These are phyloP conservation scores for Sphagnum contortum DNA, from an alignment of 225 moss, liverwort and hornwort genomes.

Conservation along the genomic window DNA sequence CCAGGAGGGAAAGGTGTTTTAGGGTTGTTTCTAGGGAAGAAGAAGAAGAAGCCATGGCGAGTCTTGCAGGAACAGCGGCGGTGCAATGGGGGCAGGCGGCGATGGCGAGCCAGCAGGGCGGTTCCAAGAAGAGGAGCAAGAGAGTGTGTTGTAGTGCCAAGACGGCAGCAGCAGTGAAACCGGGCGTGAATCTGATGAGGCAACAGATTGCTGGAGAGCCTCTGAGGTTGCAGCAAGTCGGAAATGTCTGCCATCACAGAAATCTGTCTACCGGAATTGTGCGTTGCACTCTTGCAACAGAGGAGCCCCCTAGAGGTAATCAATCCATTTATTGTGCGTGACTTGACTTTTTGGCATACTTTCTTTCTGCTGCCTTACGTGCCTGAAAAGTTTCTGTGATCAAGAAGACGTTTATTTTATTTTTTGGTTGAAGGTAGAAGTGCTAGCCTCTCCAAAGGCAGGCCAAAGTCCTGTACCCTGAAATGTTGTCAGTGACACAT, in stretches of 20 bases:
- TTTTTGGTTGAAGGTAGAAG: not conserved
- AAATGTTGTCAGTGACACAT: not conserved
- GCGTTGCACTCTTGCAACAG: conserved; percentile 38
- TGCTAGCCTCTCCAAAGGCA: not conserved
- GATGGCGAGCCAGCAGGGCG: not conserved
- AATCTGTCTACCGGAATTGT: conserved; percentile 5
- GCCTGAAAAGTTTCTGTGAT: not conserved
- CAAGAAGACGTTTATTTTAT: not conserved
- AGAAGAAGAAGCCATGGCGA: conserved; percentile 9
- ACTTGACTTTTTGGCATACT: not conserved
- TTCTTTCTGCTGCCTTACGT: not conserved
- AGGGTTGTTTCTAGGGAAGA: too few species aligned
- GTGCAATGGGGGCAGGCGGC: conserved; percentile 6
- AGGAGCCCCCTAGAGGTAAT: conserved; percentile 38
- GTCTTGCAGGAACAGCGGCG: conserved; percentile 8
- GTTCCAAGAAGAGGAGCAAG: conserved; percentile 1
- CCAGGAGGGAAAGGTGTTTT: too few species aligned
- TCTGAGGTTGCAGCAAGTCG: conserved; percentile 5
- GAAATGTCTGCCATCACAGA: not conserved
- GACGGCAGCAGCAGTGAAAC: not conserved
- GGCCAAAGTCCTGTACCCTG: not conserved
- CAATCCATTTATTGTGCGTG: not conserved
- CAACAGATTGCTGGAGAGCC: conserved; percentile 18
- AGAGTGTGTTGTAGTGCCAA: not conserved
- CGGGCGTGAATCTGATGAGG: conserved; percentile 2